These are phyloP conservation scores for Skeletonema potamos DNA, from an alignment of 108 stramenopile genomes.

Conservation along the genomic window DNA sequence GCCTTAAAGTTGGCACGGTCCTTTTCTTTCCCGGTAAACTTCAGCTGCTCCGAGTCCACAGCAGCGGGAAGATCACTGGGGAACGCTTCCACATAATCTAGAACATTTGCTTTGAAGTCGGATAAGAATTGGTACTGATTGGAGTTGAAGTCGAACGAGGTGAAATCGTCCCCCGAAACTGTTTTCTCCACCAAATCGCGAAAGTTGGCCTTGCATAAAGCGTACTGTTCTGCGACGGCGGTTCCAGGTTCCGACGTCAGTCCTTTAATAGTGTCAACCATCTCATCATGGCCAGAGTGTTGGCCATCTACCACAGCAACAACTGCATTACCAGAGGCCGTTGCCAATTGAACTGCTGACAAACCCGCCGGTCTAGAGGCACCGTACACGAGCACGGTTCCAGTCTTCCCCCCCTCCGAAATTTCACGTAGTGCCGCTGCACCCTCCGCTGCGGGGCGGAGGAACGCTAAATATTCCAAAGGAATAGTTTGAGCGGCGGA, in stretches of 20 bases:
- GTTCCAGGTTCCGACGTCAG: conserved; percentile 79
- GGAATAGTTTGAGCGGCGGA: conserved; percentile 58
- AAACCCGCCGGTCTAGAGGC: conserved; percentile 72
- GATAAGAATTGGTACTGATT: conserved; percentile 49
- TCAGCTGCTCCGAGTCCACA: conserved; percentile 56
- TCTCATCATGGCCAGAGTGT: conserved; percentile 74
- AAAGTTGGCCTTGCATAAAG: conserved; percentile 77
- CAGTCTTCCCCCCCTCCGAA: conserved; percentile 25
- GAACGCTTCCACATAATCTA: conserved; percentile 63
- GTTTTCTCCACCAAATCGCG: conserved; percentile 65
- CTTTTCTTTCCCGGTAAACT: conserved; percentile 83
- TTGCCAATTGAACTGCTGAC: conserved; percentile 70
- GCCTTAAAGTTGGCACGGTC: conserved; percentile 69
- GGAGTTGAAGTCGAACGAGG: conserved; percentile 33
- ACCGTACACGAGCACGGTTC: conserved; percentile 82
- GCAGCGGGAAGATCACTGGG: conserved; percentile 79
- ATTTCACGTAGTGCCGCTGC: conserved; percentile 67
- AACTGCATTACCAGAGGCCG: conserved; percentile 62
- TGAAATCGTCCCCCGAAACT: conserved; percentile 58
- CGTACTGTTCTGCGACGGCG: conserved; percentile 78
- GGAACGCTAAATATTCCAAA: conserved; percentile 79
- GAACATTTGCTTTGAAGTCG: conserved; percentile 76
- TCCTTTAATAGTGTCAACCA: conserved; percentile 75
- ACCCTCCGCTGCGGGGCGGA: conserved; percentile 82
- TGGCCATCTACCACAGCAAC: conserved; percentile 79